phyloP scores from a whole-genome alignment of 192 early-diverging fungal genomes.

The Linnemannia hyalina region DNA sequence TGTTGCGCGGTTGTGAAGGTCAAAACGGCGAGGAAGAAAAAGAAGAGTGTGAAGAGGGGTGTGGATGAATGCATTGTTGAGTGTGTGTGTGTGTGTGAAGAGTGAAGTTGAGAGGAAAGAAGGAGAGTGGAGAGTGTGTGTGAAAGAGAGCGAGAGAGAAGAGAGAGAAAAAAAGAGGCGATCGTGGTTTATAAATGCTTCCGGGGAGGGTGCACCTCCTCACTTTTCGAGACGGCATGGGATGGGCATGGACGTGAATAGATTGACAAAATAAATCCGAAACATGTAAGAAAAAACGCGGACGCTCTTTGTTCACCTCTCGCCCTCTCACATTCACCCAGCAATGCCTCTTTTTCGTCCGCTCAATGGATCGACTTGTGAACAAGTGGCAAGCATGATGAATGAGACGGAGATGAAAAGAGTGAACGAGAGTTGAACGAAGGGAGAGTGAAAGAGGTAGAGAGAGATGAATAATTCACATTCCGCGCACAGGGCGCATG shows the following conservation, averaged over 20 bases:
- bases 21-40: not conserved
- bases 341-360: too few species aligned
- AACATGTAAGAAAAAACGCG: not conserved
- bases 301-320: not conserved
- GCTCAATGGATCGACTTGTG: not conserved
- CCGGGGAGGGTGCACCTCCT: too few species aligned
- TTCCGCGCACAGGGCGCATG: constrained; percentile 2
- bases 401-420: not conserved
- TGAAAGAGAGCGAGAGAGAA: not conserved
- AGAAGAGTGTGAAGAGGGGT: not conserved
- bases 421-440: not conserved
- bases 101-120: not conserved
- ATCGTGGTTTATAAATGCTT: too few species aligned
- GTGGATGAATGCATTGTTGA: not conserved
- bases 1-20: not conserved
- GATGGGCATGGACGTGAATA: not conserved
- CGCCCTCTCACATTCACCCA: too few species aligned
- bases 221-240: too few species aligned
- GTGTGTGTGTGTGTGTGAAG: not conserved
- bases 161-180: not conserved
- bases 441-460: too few species aligned
- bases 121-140: not conserved
- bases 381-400: not conserved
- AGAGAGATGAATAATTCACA: not conserved
- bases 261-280: not conserved